phyloP scores from a whole-genome alignment of 352 stramenopile genomes.

The Phytophthora sp. region DNA sequence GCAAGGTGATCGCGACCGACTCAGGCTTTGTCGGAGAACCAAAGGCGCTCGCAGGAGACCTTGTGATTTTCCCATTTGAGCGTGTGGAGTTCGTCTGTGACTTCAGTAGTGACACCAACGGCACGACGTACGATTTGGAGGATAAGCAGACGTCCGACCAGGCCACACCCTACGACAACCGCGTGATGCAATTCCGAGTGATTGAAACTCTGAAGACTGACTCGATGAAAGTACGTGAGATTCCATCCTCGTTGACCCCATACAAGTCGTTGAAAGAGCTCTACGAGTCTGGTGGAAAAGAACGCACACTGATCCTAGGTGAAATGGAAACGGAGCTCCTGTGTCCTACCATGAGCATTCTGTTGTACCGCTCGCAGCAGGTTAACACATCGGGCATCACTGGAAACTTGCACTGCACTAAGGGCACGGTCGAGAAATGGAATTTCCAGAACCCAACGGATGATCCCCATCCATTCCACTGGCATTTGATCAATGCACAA shows the following conservation, averaged over 20 bases:
- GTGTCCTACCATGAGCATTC: conserved; percentile 54
- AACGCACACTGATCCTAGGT: conserved; percentile 59
- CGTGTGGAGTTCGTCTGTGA: conserved; percentile 68
- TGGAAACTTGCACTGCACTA: conserved; percentile 59
- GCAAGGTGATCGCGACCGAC: conserved; percentile 62
- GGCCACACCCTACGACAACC: conserved; percentile 49
- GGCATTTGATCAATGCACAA: conserved; percentile 80
- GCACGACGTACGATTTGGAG: conserved; percentile 52
- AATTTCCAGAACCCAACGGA: conserved; percentile 84
- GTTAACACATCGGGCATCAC: conserved; percentile 57
- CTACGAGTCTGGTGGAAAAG: conserved; percentile 57
- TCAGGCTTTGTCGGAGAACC: conserved; percentile 58
- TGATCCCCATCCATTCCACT: conserved; percentile 82
- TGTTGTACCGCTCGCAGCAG: conserved; percentile 55
- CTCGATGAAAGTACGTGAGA: conserved; percentile 35
- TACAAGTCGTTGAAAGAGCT: conserved; percentile 66
- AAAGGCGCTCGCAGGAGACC: conserved; percentile 12
- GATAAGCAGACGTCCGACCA: conserved; percentile 54
- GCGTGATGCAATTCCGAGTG: conserved; percentile 51
- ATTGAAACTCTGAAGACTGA: conserved; percentile 36
- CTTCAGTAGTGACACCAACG: conserved; percentile 44
- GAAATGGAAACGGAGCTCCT: conserved; percentile 53
- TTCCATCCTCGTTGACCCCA: conserved; percentile 39
- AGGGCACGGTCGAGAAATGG: conserved; percentile 82
- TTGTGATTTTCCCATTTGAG: conserved; percentile 56